Percentiles rank a stretch among this genome's conserved stretches.
phyloP scores from a whole-genome alignment of 768 basidiomycete species.

The Lactarius hengduanensis region DNA sequence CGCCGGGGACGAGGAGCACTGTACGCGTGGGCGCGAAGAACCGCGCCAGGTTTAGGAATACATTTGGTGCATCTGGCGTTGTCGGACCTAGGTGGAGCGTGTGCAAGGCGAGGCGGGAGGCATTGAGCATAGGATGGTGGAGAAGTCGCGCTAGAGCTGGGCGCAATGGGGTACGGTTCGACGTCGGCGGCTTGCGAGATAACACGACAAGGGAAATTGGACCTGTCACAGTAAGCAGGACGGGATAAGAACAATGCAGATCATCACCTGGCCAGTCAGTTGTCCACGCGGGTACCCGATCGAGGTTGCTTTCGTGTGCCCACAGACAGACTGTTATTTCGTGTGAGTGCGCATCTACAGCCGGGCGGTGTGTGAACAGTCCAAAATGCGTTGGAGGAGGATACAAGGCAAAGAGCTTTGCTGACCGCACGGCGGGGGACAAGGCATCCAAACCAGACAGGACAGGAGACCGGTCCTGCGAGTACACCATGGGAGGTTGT shows the following conservation, averaged over 20 bases:
- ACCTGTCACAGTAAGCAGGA: conserved; percentile 3
- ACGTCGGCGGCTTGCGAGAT: neutral
- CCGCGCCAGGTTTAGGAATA: conserved; percentile 62
- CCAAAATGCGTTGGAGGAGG: conserved; percentile 30
- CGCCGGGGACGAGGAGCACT: conserved; percentile 53
- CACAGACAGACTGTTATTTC: conserved; percentile 51
- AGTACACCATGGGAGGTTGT: neutral
- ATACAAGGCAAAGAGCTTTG: conserved; percentile 33
- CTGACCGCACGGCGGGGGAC: conserved; percentile 11
- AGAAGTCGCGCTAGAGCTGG: conserved; percentile 6
- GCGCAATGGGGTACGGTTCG: neutral
- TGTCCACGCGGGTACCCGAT: conserved; percentile 39
- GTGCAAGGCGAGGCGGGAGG: conserved; percentile 43
- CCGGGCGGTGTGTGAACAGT: conserved; percentile 28
- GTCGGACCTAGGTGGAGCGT: conserved; percentile 44
- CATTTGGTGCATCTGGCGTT: conserved; percentile 45
- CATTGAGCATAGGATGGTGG: conserved; percentile 18
- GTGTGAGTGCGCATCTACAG: conserved; percentile 14
- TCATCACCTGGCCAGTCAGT: conserved; percentile 45
- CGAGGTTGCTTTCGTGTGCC: conserved; percentile 41
- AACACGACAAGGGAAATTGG: conserved; percentile 25
- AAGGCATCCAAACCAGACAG: conserved; percentile 19
- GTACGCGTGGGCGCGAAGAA: conserved; percentile 50
- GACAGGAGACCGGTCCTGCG: neutral
- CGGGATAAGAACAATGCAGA: neutral